Conservation (phyloP, 345 rosid genomes). For the Schrenkiella parvula region DNA sequence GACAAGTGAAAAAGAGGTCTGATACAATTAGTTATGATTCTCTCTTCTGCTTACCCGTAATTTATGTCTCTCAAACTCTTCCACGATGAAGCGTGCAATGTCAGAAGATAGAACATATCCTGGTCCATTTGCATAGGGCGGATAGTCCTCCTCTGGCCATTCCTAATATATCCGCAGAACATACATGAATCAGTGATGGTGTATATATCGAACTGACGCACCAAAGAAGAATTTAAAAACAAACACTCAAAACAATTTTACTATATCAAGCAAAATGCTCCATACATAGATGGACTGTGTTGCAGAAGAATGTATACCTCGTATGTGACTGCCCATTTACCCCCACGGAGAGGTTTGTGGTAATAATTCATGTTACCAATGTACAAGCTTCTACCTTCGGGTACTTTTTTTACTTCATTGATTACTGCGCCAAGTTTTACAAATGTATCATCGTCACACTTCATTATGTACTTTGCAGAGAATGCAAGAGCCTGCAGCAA, state of each 20-base stretch:
- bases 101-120: slow-evolving; percentile 81
- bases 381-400: slow-evolving; percentile 59
- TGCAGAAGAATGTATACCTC: slow-evolving; percentile 50
- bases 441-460: slow-evolving; percentile 93
- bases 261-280: background rate
- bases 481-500: slow-evolving; percentile 52
- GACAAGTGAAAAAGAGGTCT: background rate
- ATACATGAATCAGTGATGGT: background rate
- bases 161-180: slow-evolving; percentile 48
- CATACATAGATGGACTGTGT: slow-evolving; percentile 2
- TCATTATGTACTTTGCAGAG: slow-evolving; percentile 75
- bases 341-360: slow-evolving; percentile 79
- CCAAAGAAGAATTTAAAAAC: background rate
- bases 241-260: background rate
- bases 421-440: slow-evolving; percentile 71
- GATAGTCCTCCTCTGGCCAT: slow-evolving; percentile 98
- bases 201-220: background rate
- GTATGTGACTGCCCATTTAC: slow-evolving; percentile 98
- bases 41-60: slow-evolving; percentile 52
- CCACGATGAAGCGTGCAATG: slow-evolving; percentile 68
- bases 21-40: background rate
- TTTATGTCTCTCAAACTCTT: slow-evolving; percentile 72
- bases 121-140: slow-evolving; percentile 95
- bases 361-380: slow-evolving; percentile 85
- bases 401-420: slow-evolving; percentile 59